phyloP scores from a whole-genome alignment of 805 yeast genomes.

The Candida endomychidarum region DNA sequence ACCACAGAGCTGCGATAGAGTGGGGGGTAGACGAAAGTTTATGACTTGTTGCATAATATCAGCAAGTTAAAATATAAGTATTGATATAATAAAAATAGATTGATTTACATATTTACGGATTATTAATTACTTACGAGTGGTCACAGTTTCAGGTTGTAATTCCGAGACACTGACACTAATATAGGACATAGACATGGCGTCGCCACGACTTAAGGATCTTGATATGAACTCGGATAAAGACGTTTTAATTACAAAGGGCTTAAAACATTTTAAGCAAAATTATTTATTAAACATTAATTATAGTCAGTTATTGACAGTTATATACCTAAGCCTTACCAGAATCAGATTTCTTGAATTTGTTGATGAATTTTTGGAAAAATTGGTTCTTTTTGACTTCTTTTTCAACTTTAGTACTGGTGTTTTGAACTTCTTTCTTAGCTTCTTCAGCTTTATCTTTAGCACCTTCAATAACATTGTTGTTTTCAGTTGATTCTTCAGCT shows the following conservation, averaged over 20 bases:
- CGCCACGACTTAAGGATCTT: not conserved
- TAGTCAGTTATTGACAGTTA: constrained; percentile 9
- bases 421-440: constrained; percentile 32
- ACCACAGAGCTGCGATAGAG: not conserved
- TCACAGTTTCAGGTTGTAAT: no score
- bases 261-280: not conserved
- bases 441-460: constrained; percentile 20
- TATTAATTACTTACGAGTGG: no score
- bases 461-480: constrained; percentile 1
- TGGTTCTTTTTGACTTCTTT: constrained; percentile 39
- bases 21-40: not conserved
- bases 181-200: no score
- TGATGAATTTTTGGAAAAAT: constrained; percentile 35
- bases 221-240: no score
- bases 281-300: constrained; percentile 8
- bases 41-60: not conserved
- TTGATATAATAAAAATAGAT: no score
- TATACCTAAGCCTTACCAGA: constrained; percentile 10
- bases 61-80: no score
- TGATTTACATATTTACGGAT: no score
- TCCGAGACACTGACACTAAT: no score
- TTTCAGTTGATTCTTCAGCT: constrained; percentile 8
- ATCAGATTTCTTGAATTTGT: constrained; percentile 34
- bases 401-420: constrained; percentile 25
- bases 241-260: not conserved